phyloP scores from a whole-genome alignment of 805 yeast species.

The Scheffersomyces lignosus region DNA sequence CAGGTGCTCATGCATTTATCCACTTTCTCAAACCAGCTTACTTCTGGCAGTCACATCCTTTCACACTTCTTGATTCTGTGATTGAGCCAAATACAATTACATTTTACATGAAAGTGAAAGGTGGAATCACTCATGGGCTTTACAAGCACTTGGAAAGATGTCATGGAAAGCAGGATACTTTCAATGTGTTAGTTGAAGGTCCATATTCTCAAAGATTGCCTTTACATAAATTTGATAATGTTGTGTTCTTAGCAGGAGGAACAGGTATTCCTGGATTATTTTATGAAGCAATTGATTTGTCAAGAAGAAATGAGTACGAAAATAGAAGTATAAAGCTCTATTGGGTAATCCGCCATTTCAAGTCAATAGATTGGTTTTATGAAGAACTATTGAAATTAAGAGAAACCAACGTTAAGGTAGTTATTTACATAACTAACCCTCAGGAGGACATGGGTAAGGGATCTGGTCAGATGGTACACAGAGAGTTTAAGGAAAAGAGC shows the following conservation, averaged over 20 bases:
- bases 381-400: slow-evolving; percentile 30
- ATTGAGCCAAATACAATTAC: slow-evolving; percentile 44
- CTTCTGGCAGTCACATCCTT: slow-evolving; percentile 72
- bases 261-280: slow-evolving; percentile 41
- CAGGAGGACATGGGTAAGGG: neutral
- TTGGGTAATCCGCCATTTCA: slow-evolving; percentile 38
- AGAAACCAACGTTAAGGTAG: slow-evolving; percentile 30
- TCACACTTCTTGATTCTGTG: slow-evolving; percentile 49
- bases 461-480: too few relatives aligned
- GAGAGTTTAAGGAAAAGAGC: too few relatives aligned
- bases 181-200: slow-evolving; percentile 36
- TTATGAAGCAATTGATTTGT: slow-evolving; percentile 27
- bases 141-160: slow-evolving; percentile 23
- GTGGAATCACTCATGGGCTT: slow-evolving; percentile 47
- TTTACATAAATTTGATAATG: slow-evolving; percentile 28
- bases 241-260: slow-evolving; percentile 36
- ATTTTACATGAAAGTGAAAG: slow-evolving; percentile 50
- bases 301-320: slow-evolving; percentile 5
- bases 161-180: slow-evolving; percentile 23
- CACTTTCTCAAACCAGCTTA: slow-evolving; percentile 45
- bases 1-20: slow-evolving; percentile 65
- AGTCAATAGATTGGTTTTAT: slow-evolving; percentile 36
- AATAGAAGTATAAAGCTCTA: slow-evolving; percentile 21
- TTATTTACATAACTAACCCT: slow-evolving; percentile 41
- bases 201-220: slow-evolving; percentile 35